Conservation (phyloP, 2,329 filamentous ascomycete species). For the Sporothrix brunneoviolacea region DNA sequence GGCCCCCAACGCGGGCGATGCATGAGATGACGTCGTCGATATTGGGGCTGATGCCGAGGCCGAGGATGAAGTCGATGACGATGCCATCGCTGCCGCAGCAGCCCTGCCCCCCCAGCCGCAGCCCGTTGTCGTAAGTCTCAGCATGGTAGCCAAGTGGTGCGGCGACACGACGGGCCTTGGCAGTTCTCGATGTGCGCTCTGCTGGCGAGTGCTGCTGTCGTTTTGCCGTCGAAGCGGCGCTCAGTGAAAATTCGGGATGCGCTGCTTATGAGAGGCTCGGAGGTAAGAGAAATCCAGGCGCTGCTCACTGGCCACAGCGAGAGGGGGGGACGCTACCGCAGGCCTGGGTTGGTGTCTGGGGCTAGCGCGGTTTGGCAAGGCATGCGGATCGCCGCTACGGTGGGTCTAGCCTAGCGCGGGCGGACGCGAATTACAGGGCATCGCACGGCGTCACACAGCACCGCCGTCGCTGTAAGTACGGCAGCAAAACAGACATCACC, state of each 20-base stretch:
- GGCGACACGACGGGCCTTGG: not conserved
- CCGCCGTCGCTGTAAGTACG: too few relatives aligned
- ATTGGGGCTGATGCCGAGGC: not conserved
- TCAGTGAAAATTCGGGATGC: not conserved
- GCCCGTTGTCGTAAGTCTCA: constrained; percentile 15
- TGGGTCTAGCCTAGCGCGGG: too few relatives aligned
- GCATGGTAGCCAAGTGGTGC: constrained; percentile 2
- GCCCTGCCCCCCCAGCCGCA: constrained; percentile 1
- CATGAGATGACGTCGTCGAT: not conserved
- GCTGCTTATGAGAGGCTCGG: not conserved
- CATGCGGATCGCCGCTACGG: too few relatives aligned
- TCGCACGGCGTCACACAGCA: too few relatives aligned
- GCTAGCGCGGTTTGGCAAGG: too few relatives aligned
- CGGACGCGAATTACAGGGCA: too few relatives aligned
- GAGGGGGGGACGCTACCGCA: too few relatives aligned
- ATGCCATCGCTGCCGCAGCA: not conserved
- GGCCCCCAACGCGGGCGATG: not conserved
- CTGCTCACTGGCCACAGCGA: not conserved
- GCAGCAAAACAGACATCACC: too few relatives aligned
- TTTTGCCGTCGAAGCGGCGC: not conserved
- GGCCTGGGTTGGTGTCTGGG: too few relatives aligned
- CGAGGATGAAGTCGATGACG: not conserved
- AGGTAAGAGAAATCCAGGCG: not conserved
- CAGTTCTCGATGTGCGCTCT: not conserved
- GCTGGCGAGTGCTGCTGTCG: too few relatives aligned